A percentile compares a stretch with the other conserved stretches of the same genome.
phyloP scores from a whole-genome alignment of 2,329 filamentous ascomycete genomes.

The Paecilomyces dactylethromorphus region DNA sequence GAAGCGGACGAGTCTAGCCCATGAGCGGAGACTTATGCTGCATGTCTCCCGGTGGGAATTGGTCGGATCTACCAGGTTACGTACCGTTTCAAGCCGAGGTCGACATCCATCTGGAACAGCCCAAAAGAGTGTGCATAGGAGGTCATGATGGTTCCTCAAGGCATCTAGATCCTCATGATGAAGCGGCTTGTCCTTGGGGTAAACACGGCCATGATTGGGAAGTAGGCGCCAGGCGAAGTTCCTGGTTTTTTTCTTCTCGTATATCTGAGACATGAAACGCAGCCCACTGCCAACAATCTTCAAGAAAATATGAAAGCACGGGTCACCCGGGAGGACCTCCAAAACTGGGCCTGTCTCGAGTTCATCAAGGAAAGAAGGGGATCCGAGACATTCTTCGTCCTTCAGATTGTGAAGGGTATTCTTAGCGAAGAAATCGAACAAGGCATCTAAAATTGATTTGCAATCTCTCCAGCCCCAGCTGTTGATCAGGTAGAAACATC shows the following conservation, averaged over 20 bases:
- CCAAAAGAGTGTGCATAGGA: slow-evolving; percentile 55
- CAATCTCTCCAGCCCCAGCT: slow-evolving; percentile 53
- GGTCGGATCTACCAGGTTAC: slow-evolving; percentile 50
- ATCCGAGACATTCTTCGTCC: slow-evolving; percentile 46
- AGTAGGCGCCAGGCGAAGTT: slow-evolving; percentile 52
- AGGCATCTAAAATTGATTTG: slow-evolving; percentile 45
- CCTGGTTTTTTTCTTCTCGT: slow-evolving; percentile 48
- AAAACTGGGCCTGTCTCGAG: slow-evolving; percentile 40
- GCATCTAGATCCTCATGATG: slow-evolving; percentile 49
- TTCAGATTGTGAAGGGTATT: slow-evolving; percentile 46
- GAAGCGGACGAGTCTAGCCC: slow-evolving; percentile 52
- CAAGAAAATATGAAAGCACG: slow-evolving; percentile 53
- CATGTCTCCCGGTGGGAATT: slow-evolving; percentile 55
- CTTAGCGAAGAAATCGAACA: slow-evolving; percentile 56
- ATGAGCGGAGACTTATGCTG: slow-evolving; percentile 51
- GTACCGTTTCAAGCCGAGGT: slow-evolving; percentile 47
- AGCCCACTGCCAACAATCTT: slow-evolving; percentile 50
- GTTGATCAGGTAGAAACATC: slow-evolving; percentile 49
- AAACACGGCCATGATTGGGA: slow-evolving; percentile 55
- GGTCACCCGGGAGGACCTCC: slow-evolving; percentile 42
- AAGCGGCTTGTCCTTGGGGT: slow-evolving; percentile 52
- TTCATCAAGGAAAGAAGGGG: slow-evolving; percentile 48
- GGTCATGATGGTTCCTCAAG: slow-evolving; percentile 56
- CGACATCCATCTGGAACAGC: slow-evolving; percentile 47
- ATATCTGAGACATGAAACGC: slow-evolving; percentile 38